Conservation (phyloP, 805 yeast species). For the Wickerhamomyces sydowiorum region DNA sequence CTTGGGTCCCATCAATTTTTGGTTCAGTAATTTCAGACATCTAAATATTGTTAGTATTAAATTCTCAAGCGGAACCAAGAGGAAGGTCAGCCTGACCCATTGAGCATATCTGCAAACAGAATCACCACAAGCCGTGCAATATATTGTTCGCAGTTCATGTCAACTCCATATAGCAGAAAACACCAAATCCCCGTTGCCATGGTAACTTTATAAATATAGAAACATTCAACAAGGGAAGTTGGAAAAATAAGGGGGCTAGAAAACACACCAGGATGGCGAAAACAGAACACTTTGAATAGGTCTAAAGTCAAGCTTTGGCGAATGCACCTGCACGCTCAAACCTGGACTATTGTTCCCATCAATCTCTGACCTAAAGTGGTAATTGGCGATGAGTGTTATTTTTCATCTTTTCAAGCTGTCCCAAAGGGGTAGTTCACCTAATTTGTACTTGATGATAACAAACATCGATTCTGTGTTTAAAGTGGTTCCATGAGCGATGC, state of each 20-base stretch:
- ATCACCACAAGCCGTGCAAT: no score
- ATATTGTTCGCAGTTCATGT: no score
- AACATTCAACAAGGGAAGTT: background rate
- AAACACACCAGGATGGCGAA: background rate
- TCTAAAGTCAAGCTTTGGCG: no score
- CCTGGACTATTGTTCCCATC: background rate
- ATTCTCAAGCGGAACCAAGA: background rate
- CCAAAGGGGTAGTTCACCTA: slow-evolving; percentile 19
- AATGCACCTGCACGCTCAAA: no score
- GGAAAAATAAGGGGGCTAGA: background rate
- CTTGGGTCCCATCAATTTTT: slow-evolving; percentile 16
- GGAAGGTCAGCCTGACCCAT: background rate
- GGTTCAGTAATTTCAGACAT: slow-evolving; percentile 23
- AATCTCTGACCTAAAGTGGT: background rate
- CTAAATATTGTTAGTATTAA: background rate
- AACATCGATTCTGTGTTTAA: no score
- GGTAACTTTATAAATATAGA: background rate
- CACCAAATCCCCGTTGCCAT: background rate
- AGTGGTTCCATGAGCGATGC: background rate
- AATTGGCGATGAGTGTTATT: background rate
- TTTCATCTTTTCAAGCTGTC: slow-evolving; percentile 5
- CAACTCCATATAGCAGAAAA: no score
- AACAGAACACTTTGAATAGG: background rate
- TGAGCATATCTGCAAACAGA: background rate
- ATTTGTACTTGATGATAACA: slow-evolving; percentile 5